Base-by-base conservation (phyloP, 805 yeast species). In the Blastobotrys terrestris region DNA sequence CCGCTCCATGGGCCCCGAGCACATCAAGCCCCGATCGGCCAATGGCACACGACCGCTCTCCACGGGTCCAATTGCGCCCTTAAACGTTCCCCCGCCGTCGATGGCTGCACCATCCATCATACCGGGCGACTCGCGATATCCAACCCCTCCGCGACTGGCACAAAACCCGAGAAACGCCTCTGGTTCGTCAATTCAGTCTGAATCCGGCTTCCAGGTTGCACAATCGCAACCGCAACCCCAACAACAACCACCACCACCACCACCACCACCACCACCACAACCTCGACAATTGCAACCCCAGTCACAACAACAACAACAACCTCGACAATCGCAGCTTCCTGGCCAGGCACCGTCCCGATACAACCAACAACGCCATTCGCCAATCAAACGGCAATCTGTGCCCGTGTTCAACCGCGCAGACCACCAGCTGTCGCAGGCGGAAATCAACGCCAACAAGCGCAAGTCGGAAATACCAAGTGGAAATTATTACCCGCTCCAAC, bases 351-450 rank as follows among this genome's bases (percentile, higher is more conserved):
- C 50, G 6, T 15, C 19, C 15, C 51, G 51, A 14, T 48, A 48
- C 35, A 40, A 48, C 40, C 20, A 47, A 31, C 31, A 21, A 3
- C 26, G 49, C 15, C 39, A 46, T 18, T 31, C 39, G 26, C 39
- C 40, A 6, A 18, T n/a, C 22, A 46, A 46, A 16, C 51, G 51
- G 11, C 51, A 48, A 44, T 48, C 51, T 16, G 51, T 48, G n/a
- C 51, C 51, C 11, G 51, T 48, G 15, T 31, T 43, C 21, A 43
- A 43, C 14, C 46, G 31, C n/a, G 45, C 21, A 15, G 46, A 22
- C 31, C 31, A 44, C 16, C 39, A 45, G 31, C 31, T 31, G 48
- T 15, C 48, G 14, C 39, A 21, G 4, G 48, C 26, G 18, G 11
- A 14, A 6, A 22, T 45, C 20, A 22, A 35, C 39, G 31, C 26